These are phyloP conservation scores for Stipa capillata DNA, from an alignment of 176 grass and related monocot genomes.

Conservation along the genomic window DNA sequence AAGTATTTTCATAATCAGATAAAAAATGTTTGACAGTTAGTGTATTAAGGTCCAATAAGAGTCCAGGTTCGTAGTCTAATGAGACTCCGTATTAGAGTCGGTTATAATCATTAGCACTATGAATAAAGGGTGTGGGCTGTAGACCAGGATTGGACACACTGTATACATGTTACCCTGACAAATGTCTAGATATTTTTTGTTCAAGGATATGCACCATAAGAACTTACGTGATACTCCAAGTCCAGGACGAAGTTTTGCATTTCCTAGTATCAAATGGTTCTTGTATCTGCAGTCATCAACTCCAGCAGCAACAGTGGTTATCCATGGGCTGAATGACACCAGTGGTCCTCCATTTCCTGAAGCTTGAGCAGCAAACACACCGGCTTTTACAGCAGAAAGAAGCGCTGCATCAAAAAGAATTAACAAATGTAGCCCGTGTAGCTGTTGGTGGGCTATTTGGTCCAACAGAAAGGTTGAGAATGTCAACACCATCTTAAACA, in stretches of 20 bases:
- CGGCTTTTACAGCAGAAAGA: slow-evolving; percentile 96
- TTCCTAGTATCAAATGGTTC: slow-evolving; percentile 89
- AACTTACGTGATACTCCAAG: slow-evolving; percentile 97
- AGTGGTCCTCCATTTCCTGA: slow-evolving; percentile 93
- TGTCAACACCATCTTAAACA: slow-evolving; percentile 92
- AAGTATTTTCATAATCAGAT: slow-evolving; percentile 2
- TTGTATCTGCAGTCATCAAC: slow-evolving; percentile 98
- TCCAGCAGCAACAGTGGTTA: slow-evolving; percentile 91
- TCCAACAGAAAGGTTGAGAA: slow-evolving; percentile 95
- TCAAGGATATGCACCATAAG: neutral
- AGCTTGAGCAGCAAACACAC: slow-evolving; percentile 96
- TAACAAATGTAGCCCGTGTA: slow-evolving; percentile 84
- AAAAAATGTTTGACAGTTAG: neutral
- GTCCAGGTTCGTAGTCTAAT: neutral
- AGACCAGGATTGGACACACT: neutral
- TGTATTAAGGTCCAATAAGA: neutral
- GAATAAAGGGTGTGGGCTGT: neutral
- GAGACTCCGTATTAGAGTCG: neutral
- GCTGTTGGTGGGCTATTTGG: slow-evolving; percentile 95
- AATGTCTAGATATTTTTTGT: neutral
- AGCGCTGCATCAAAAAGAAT: slow-evolving; percentile 90
- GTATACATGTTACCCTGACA: neutral
- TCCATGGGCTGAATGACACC: slow-evolving; percentile 98
- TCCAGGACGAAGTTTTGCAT: slow-evolving; percentile 69
- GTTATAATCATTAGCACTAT: neutral